These are phyloP conservation scores for Fusarium tuaranense DNA, from an alignment of 2,329 filamentous ascomycete genomes.

Conservation along the genomic window DNA sequence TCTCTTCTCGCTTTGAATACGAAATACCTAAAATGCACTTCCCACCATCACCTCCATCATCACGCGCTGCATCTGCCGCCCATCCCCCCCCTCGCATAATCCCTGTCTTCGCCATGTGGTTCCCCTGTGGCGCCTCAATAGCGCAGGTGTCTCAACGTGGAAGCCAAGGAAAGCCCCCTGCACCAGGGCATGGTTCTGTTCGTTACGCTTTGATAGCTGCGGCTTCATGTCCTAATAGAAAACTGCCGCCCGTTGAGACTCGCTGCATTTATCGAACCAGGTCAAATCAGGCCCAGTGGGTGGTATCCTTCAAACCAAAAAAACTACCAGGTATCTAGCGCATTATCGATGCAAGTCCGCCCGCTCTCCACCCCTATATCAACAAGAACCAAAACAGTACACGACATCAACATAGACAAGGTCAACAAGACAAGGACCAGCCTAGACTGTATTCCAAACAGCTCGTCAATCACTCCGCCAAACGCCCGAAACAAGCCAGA, in stretches of 20 bases:
- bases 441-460: slow-evolving; percentile 21
- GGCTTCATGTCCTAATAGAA: neutral
- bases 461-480: slow-evolving; percentile 18
- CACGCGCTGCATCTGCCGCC: neutral
- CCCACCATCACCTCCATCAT: neutral
- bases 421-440: slow-evolving; percentile 21
- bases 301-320: slow-evolving; percentile 35
- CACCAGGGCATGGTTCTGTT: neutral
- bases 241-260: neutral
- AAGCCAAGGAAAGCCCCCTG: neutral
- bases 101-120: slow-evolving; percentile 36
- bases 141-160: slow-evolving; percentile 11
- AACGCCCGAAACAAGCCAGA: slow-evolving; percentile 37
- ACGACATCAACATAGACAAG: neutral
- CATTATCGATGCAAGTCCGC: slow-evolving; percentile 15
- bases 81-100: slow-evolving; percentile 16
- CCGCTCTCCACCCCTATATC: slow-evolving; percentile 20
- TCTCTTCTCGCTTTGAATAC: neutral
- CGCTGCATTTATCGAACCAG: slow-evolving; percentile 5
- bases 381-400: slow-evolving; percentile 12
- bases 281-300: slow-evolving; percentile 10
- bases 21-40: neutral
- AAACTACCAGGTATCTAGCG: slow-evolving; percentile 38
- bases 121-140: slow-evolving; percentile 29
- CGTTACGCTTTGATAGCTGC: neutral